Evolutionary conservation across 768 basidiomycete species (phyloP), one percentile per base, ranked within the genome.

Genomic region (Paxillus ammoniavirescens): DNA sequence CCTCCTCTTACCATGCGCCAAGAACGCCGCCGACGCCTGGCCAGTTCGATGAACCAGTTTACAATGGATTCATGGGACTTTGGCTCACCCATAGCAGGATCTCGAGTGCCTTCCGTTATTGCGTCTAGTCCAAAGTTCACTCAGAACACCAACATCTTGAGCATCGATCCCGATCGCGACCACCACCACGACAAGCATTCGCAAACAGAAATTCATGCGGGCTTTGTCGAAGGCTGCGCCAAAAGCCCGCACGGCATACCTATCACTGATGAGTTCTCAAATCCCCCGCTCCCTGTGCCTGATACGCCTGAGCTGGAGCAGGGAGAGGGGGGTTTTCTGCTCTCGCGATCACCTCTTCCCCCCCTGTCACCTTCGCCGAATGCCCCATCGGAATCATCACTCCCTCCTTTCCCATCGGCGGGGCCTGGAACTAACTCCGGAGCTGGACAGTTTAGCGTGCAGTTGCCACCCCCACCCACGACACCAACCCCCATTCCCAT

Each of bases 61-160:
- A 86, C 89, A 9, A 70, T 86, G 50, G 90, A 88, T 50, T 91
- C 90, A 3, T 93, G 90, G 90, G 89, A 93, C 64, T 93, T 93
- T 66, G 66, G 77, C 21, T 55, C 44, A 15, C 73, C 80, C 0
- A 81, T 78, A 9, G 53, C 77, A 10, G 66, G 74, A 54, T 76
- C 78, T 6, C 73, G 70, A 14, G 9, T 53, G 17, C 17, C 60
- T 6, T 58, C 60, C 18, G 45, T 56, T 8, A 40, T 17, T n/a
- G 59, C 53, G 35, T 9, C 47, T 28, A 42, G 37, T 21, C 33
- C 55, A 48, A 57, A 38, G 45, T 43, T 43, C 18, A 23, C 37
- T 18, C 58, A 48, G 15, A 60, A 51, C 14, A 35, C 40, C 12
- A 42, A 21, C 42, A 30, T 44, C 6, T 42, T 53, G 43, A 57